Evolutionary conservation across 805 yeast genomes (phyloP), one percentile per base, ranked within the genome.

Genomic region (Hanseniaspora meyeri): DNA sequence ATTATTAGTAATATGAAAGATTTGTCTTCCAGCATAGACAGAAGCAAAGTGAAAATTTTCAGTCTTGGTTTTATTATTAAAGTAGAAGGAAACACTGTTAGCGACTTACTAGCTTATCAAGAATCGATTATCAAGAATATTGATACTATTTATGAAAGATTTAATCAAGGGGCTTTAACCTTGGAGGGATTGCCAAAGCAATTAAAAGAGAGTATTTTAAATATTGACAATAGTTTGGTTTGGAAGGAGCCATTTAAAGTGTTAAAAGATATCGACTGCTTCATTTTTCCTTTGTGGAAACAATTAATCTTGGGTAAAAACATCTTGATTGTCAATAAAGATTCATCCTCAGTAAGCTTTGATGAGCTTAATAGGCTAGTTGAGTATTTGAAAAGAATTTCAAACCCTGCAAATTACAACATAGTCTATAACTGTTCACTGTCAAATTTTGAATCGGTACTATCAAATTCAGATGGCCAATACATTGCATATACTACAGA

Each of bases 11-110:
- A 38, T 38, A 9, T 20, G 9, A 20, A 7, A 4, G 29, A 37
- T 24, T 31, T 49, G 20, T 20, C 52, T 29, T 48, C 51, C 40
- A 55, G 55, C 2, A 58, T 49, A 24, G 75, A 76, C 57, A 66
- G 82, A 58, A 66, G 64, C 9, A 65, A 75, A 38, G 79, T 83
- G 31, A 74, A 74, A 60, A 78, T 85, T 81, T 84, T 74, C 62
- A 79, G 89, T 1, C 64, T 85, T 10, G 90, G 89, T 0, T 67
- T 83, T 1, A 66, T 83, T 20, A 57, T 53, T 47, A 51, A 57
- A 31, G 45, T 43, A 32, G 42, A 47, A 19, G 32, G 37, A 38
- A 55, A 39, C 43, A 42, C 34, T 51, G 51, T 36, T 10, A 60
- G 61, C 20, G 60, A 61, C 34, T 64, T 65, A 46, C 57, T 60